Evolutionary conservation across 257 asterid species (phyloP).

Genomic region (Capsicum pubescens): DNA sequence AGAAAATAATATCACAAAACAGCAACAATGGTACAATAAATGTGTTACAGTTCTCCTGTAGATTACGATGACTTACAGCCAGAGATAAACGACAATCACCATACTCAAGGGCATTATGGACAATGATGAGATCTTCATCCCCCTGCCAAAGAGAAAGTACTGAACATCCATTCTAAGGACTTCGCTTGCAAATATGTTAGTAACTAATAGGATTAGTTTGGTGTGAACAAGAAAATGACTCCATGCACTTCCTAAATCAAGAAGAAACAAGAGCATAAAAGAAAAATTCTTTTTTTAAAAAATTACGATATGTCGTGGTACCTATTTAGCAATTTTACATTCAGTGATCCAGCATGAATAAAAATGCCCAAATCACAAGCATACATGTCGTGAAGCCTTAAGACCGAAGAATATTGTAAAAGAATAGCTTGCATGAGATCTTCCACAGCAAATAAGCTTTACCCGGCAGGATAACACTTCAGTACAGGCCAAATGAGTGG

Average conservation of each 20-base stretch:
- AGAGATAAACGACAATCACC: conserved; percentile 95
- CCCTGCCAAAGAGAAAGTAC: conserved; percentile 59
- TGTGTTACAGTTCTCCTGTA: background rate
- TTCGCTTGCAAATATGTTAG: background rate
- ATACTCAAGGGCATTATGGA: conserved; percentile 86
- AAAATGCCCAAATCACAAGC: background rate
- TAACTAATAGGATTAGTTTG: conserved; percentile 4
- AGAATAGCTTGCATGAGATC: background rate
- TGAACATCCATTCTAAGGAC: conserved; percentile 22
- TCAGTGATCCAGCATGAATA: background rate
- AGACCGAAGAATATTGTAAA: background rate
- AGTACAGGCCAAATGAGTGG: background rate
- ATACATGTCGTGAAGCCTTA: background rate
- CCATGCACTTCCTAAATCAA: background rate
- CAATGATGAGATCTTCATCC: conserved; percentile 84
- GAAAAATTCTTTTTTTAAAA: background rate
- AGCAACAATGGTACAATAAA: background rate
- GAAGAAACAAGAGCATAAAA: background rate
- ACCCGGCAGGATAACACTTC: background rate
- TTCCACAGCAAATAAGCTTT: background rate
- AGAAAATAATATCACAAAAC: conserved; percentile 26
- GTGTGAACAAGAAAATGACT: background rate
- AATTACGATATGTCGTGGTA: too few relatives aligned
- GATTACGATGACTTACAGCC: conserved; percentile 61
- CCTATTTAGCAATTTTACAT: background rate